Evolutionary conservation across 495 filamentous ascomycete species (phyloP).

Genomic region (Penicilliopsis zonata): DNA sequence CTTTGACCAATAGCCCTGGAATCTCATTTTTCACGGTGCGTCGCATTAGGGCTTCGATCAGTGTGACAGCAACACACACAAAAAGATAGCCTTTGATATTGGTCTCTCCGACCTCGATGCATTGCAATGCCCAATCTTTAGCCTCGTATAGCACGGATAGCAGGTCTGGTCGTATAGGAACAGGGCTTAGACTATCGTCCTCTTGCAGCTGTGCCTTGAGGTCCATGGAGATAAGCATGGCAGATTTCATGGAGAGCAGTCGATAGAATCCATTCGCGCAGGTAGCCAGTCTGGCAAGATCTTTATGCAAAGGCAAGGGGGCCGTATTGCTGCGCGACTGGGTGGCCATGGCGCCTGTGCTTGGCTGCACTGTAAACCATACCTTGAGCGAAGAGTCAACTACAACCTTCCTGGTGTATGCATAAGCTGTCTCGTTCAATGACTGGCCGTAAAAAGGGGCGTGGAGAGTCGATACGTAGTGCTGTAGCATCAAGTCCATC

Average conservation of each 20-base stretch:
- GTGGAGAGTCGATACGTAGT: slow-evolving; percentile 36
- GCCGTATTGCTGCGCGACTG: slow-evolving; percentile 3
- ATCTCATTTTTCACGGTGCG: slow-evolving; percentile 22
- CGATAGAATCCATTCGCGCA: slow-evolving; percentile 38
- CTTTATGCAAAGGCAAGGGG: slow-evolving; percentile 13
- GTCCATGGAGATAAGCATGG: slow-evolving; percentile 32
- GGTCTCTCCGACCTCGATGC: slow-evolving; percentile 38
- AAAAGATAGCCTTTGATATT: slow-evolving; percentile 47
- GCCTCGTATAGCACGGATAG: slow-evolving; percentile 33
- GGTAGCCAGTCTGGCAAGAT: slow-evolving; percentile 27
- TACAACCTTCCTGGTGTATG: slow-evolving; percentile 34
- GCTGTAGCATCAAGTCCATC: slow-evolving; percentile 32
- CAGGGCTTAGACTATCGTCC: slow-evolving; percentile 33
- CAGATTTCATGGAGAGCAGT: slow-evolving; percentile 25
- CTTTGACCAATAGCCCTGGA: slow-evolving; percentile 13
- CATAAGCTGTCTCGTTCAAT: slow-evolving; percentile 27
- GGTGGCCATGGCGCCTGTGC: slow-evolving; percentile 11
- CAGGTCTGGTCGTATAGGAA: slow-evolving; percentile 32
- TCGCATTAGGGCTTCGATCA: slow-evolving; percentile 24
- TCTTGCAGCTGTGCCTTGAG: slow-evolving; percentile 37
- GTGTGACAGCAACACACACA: too few species aligned
- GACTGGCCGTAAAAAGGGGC: slow-evolving; percentile 29
- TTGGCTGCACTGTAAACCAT: slow-evolving; percentile 29
- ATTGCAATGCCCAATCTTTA: slow-evolving; percentile 24
- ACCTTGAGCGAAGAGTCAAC: slow-evolving; percentile 39